These are phyloP conservation scores for Coprinopsis marcescibilis DNA, from an alignment of 768 basidiomycete genomes.

Conservation along the genomic window DNA sequence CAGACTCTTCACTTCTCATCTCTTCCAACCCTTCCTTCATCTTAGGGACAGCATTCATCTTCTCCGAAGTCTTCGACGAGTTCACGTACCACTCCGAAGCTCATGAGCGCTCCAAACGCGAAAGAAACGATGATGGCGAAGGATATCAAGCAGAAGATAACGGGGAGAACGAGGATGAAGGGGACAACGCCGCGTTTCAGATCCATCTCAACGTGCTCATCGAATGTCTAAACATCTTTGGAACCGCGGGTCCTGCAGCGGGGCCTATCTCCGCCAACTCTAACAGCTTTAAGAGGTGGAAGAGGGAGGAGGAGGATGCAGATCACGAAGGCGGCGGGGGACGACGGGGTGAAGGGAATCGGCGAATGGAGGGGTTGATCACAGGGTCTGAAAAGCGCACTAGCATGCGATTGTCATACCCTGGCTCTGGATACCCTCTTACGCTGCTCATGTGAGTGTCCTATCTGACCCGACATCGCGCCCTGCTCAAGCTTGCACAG, in stretches of 20 bases:
- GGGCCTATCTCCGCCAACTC: conserved; percentile 21
- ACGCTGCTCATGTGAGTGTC: conserved; percentile 69
- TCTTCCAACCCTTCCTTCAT: conserved; percentile 3
- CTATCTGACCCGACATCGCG: conserved; percentile 2
- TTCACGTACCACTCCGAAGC: conserved; percentile 55
- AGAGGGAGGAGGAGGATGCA: conserved; percentile 39
- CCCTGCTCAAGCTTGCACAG: conserved; percentile 27
- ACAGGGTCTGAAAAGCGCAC: conserved; percentile 59
- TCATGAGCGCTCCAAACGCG: conserved; percentile 12
- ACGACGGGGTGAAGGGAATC: conserved; percentile 28
- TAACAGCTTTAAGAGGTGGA: conserved; percentile 42
- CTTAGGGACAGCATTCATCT: conserved; percentile 74
- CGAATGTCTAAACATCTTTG: conserved; percentile 92
- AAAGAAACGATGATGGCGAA: conserved; percentile 13
- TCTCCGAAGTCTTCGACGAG: conserved; percentile 72
- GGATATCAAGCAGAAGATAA: conserved; percentile 17
- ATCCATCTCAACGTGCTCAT: conserved; percentile 79
- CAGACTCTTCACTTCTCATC: not conserved
- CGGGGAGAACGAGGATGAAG: conserved; percentile 18
- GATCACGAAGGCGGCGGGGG: conserved; percentile 36
- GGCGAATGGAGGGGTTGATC: conserved; percentile 58
- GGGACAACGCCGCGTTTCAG: conserved; percentile 57
- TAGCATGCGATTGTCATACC: conserved; percentile 81
- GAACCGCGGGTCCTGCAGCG: conserved; percentile 55
- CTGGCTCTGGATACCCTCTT: conserved; percentile 72